These are phyloP conservation scores for Diutina sp. DNA, from an alignment of 1,139 yeast species.

Conservation along the genomic window DNA sequence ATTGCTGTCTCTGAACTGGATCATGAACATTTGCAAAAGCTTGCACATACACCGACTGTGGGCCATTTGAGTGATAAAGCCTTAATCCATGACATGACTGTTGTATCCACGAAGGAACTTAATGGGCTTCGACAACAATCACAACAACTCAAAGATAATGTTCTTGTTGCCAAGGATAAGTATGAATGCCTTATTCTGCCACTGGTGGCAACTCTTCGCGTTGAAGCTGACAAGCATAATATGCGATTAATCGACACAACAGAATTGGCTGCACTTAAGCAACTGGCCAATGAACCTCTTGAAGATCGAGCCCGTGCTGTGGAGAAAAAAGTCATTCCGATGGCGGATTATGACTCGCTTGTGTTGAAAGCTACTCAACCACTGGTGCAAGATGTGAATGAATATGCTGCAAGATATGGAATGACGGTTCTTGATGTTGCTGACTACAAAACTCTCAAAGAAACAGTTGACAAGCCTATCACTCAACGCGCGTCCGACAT, in stretches of 20 bases:
- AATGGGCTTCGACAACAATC: slow-evolving; percentile 2
- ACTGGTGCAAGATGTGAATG: slow-evolving; percentile 17
- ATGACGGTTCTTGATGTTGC: slow-evolving; percentile 10
- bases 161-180: not conserved
- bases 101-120: slow-evolving; percentile 5
- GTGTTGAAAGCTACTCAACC: slow-evolving; percentile 25
- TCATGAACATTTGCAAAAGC: not conserved
- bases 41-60: not conserved
- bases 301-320: slow-evolving; percentile 14
- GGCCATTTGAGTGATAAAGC: slow-evolving; percentile 6
- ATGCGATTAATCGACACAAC: not conserved
- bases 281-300: slow-evolving; percentile 8
- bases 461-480: slow-evolving; percentile 7
- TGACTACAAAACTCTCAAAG: slow-evolving; percentile 6
- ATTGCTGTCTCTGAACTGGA: slow-evolving; percentile 2
- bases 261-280: not conserved
- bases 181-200: not conserved
- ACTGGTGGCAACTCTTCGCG: not conserved
- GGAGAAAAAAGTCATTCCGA: slow-evolving; percentile 12
- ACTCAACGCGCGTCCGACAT: not conserved
- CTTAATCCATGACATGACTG: slow-evolving; percentile 4
- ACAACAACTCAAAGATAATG: not conserved
- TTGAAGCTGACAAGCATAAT: not conserved
- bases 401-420: slow-evolving; percentile 15
- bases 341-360: slow-evolving; percentile 19